Evolutionary conservation across 345 rosid species (phyloP), one percentile per base, ranked within the genome.

Genomic region (Salix viminalis): DNA sequence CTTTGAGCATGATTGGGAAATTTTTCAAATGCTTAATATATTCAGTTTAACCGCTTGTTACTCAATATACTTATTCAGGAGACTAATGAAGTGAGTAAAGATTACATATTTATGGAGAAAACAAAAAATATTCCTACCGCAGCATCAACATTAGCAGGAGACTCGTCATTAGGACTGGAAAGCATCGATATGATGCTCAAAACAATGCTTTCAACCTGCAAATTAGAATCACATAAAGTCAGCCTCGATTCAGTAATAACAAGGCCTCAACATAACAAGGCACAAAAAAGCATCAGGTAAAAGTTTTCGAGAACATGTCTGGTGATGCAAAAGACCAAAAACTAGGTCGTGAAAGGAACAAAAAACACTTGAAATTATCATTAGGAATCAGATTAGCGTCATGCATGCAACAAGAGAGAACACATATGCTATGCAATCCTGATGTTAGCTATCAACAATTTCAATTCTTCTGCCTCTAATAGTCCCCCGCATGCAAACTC

Each of bases 131-230:
- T 68, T 90, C 91, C 76, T 83, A 91, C 97, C 21, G 97, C 97
- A 72, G 97, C 98, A 79, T 92, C 99, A 75, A 92, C 90, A 70
- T 91, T 92, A 48, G 98, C 97, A 12, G 96, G 97, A 80, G 98
- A 92, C 81, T 92, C 97, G 3, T 94, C 97, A 13, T 92, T 94
- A 28, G 98, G 97, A 79, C 92, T 73, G 44, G 97, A 95, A 70
- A 95, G 94, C 97, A 92, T 94, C 0, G 94, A 91, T 77, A 91
- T 91, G 73, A 91, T 90, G 82, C 97, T 94, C 88, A 91, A 86
- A 62, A 94, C 87, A 65, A 92, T 92, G 80, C 96, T 95, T 79
- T 95, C 95, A 75, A 90, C 97, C 94, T 91, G 90, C 60, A 54
- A 73, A 78, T 23, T 21, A 64, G 14, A 77, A 77, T 56, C 12